Conservation (phyloP, 148 eudicot species). For the Arbutus unedo region DNA sequence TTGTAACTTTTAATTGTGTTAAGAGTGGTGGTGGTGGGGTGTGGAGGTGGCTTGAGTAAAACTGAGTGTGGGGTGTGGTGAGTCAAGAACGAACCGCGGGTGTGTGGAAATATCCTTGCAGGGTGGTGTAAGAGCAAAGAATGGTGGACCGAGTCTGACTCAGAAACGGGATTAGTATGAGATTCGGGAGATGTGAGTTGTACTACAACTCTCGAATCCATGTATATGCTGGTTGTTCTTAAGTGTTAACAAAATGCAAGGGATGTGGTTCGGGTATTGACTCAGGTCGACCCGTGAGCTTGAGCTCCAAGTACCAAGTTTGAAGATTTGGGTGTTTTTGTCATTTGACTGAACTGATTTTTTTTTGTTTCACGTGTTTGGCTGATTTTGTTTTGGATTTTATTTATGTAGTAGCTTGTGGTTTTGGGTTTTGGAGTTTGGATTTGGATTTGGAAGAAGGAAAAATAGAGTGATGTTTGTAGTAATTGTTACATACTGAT, state of each 20-base stretch:
- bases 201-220: no score
- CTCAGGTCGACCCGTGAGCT: conserved; percentile 42
- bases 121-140: conserved; percentile 13
- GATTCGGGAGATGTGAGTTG: no score
- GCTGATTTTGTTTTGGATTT: not conserved
- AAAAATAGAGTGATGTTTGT: not conserved
- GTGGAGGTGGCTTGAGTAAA: not conserved
- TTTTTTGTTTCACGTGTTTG: not conserved
- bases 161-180: not conserved
- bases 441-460: not conserved
- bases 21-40: not conserved
- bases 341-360: not conserved
- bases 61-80: conserved; percentile 34
- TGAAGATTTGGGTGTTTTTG: not conserved
- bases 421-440: not conserved
- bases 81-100: conserved; percentile 99
- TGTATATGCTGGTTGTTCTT: not conserved
- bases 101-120: conserved; percentile 30
- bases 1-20: not conserved
- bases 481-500: not conserved
- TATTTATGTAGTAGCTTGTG: not conserved
- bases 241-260: conserved; percentile 21
- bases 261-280: conserved; percentile 99
- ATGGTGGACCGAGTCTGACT: not conserved
- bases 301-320: not conserved